Base-by-base conservation (phyloP, 108 stramenopile species). In the Conticribra weissflogii region DNA sequence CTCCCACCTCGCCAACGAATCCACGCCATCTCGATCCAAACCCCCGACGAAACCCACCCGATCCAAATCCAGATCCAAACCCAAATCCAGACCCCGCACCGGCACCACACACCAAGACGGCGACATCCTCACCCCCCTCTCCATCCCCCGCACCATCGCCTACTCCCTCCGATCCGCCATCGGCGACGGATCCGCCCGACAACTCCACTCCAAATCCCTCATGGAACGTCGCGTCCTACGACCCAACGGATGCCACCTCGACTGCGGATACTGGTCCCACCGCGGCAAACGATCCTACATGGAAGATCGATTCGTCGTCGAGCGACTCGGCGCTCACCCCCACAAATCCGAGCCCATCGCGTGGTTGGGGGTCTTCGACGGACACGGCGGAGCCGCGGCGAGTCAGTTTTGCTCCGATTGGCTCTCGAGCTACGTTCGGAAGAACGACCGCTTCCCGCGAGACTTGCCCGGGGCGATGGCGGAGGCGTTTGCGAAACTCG, bases 381-480 rank as follows among this genome's bases (percentile, higher is more conserved):
- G 98, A 0, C 98, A 99, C 63, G 97, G 97, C 19, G 96, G 96
- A 41, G 88, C 88, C 36, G 87, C 95, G 53, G 95, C 94, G 12
- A 85, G 88, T 25, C 92, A 93, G 50, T 98, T 87, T 66, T 96
- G 95, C 36, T 87, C 89, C 3, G 92, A 93, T 60, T 93, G 91
- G 92, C 41, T 91, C 44, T 84, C 90, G 25, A 63, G 74, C 12
- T 96, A 96, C 59, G 71, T 91, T 54, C 82, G 85, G 2, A 80
- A 80, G 56, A 89, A 93, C 30, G 82, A 82, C 15, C 77, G 80
- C 32, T 91, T 79, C 65, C 88, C 90, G 34, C 67, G 82, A 25
- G 82, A 92, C 68, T 55, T 92, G 22, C 82, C 91, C 36, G 66
- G 75, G 45, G 86, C 94, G 34, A 87, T 92, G 88, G 85, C 89